Conservation (phyloP, 179 eudicot genomes). For the Heliamphora pulchella region DNA sequence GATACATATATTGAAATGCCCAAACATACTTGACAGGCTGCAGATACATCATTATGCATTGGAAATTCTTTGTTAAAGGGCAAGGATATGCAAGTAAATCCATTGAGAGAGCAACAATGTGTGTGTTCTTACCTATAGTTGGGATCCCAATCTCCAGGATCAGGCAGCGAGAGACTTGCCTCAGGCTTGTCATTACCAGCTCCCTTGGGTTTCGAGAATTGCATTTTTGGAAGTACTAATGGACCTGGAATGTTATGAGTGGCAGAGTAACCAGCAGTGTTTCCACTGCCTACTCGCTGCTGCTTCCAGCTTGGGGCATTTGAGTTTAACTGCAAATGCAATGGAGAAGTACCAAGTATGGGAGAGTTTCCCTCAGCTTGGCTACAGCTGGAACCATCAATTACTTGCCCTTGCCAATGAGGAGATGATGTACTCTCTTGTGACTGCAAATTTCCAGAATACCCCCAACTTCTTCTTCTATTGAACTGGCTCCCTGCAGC, state of each 20-base stretch:
- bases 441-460: slow-evolving; percentile 46
- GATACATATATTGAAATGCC: not conserved
- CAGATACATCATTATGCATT: not conserved
- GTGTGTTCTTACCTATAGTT: slow-evolving; percentile 65
- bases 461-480: slow-evolving; percentile 63
- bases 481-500: slow-evolving; percentile 56
- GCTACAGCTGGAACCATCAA: slow-evolving; percentile 35
- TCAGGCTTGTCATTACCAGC: slow-evolving; percentile 47
- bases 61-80: slow-evolving; percentile 5
- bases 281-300: slow-evolving; percentile 44
- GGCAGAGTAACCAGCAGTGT: slow-evolving; percentile 32
- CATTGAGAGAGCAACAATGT: not conserved
- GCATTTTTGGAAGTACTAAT: slow-evolving; percentile 29
- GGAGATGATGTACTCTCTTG: slow-evolving; percentile 53
- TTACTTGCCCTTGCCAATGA: slow-evolving; percentile 51
- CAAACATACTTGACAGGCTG: not conserved
- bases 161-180: slow-evolving; percentile 47
- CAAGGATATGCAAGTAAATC: not conserved
- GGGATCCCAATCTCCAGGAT: slow-evolving; percentile 99
- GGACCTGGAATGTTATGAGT: slow-evolving; percentile 30
- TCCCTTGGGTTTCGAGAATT: slow-evolving; percentile 32
- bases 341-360: slow-evolving; percentile 36
- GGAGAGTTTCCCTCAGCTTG: slow-evolving; percentile 51
- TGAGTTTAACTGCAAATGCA: slow-evolving; percentile 46
- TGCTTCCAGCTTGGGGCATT: slow-evolving; percentile 48